A percentile compares a stretch with the other conserved stretches of the same genome.
phyloP scores from a whole-genome alignment of 73 alveolate genomes.

The Blepharisma stoltei region DNA sequence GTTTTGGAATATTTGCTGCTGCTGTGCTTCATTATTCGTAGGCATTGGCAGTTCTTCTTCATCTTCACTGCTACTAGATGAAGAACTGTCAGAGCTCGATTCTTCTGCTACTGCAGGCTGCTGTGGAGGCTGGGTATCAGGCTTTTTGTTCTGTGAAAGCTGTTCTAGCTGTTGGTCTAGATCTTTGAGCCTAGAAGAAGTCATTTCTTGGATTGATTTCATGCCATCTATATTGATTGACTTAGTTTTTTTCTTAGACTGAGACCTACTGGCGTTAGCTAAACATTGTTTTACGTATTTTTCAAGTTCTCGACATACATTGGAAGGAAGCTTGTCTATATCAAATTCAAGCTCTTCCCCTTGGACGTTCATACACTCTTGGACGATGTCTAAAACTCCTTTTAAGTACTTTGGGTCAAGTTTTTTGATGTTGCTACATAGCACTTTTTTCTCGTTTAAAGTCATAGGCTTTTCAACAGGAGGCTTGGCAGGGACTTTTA shows the following conservation, averaged over 20 bases:
- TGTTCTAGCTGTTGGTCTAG: conserved; percentile 18
- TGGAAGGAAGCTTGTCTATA: conserved; percentile 72
- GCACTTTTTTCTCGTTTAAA: conserved; percentile 26
- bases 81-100: not conserved
- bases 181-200: not conserved
- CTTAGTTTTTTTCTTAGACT: not conserved
- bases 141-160: conserved; percentile 1
- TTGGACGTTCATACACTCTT: not conserved
- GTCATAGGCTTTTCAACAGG: not conserved
- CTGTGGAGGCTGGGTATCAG: not conserved
- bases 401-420: conserved; percentile 24
- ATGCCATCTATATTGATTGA: not conserved
- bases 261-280: not conserved
- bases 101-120: not conserved
- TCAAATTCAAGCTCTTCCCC: conserved; percentile 65
- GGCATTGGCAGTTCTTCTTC: not conserved
- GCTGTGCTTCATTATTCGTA: not conserved
- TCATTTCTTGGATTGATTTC: not conserved
- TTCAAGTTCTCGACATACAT: conserved; percentile 67
- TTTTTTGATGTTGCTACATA: not conserved
- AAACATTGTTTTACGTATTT: conserved; percentile 66
- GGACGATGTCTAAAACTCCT: conserved; percentile 31
- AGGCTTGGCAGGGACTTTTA: not conserved
- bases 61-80: not conserved
- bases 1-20: too few species aligned